Conservation (phyloP, 1,139 yeast species). For the Petasospora rhodanensis region DNA sequence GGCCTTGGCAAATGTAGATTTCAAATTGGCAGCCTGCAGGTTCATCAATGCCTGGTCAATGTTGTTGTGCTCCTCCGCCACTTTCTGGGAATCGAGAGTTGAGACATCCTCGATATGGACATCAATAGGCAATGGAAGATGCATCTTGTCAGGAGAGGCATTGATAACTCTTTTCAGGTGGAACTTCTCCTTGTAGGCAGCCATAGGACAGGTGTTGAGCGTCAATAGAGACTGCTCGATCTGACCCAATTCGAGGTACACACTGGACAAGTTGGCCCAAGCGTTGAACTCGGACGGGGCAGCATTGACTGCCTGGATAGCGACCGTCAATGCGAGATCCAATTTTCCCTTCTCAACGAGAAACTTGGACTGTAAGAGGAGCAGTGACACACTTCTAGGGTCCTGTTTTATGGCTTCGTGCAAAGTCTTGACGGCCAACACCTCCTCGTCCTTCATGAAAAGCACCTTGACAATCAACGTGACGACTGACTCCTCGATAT, state of each 20-base stretch:
- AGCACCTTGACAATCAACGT: conserved; percentile 63
- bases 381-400: conserved; percentile 58
- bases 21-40: conserved; percentile 79
- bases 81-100: conserved; percentile 46
- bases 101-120: conserved; percentile 59
- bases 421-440: conserved; percentile 68
- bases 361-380: conserved; percentile 65
- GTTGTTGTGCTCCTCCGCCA: conserved; percentile 47
- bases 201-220: conserved; percentile 93
- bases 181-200: conserved; percentile 74
- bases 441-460: conserved; percentile 68
- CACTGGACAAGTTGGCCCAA: conserved; percentile 80
- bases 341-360: conserved; percentile 63
- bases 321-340: conserved; percentile 73
- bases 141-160: conserved; percentile 56
- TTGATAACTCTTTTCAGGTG: conserved; percentile 39
- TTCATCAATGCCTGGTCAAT: conserved; percentile 71
- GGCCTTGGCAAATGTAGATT: conserved; percentile 82
- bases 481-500: conserved; percentile 47
- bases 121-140: conserved; percentile 82
- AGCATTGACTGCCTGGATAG: conserved; percentile 77
- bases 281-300: conserved; percentile 89
- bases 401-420: conserved; percentile 52
- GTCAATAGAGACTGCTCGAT: conserved; percentile 82
- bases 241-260: conserved; percentile 72